These are phyloP conservation scores for Penicillium cinerascens DNA, from an alignment of 495 filamentous ascomycete species.

Conservation along the genomic window DNA sequence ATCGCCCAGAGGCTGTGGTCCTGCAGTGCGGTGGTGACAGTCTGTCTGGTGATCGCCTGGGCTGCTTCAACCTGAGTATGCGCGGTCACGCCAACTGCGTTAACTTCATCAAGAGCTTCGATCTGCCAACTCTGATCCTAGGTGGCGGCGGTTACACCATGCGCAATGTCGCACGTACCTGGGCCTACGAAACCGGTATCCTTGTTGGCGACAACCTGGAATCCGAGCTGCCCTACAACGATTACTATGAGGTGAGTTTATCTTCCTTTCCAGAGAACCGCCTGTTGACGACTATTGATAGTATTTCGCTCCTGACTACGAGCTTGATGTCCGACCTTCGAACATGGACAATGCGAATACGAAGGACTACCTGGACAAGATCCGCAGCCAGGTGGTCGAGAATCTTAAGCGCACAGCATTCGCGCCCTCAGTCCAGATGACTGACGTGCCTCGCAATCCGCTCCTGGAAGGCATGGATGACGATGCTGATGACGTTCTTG, in stretches of 20 bases:
- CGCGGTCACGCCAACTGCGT: conserved; percentile 96
- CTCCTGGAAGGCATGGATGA: conserved; percentile 65
- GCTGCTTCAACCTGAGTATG: conserved; percentile 99
- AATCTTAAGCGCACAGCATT: conserved; percentile 87
- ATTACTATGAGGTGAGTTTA: conserved; percentile 87
- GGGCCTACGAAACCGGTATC: conserved; percentile 93
- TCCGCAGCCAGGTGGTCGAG: conserved; percentile 85
- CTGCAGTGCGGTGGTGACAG: conserved; percentile 96
- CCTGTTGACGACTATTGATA: conserved; percentile 32
- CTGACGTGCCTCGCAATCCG: conserved; percentile 80
- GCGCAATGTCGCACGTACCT: conserved; percentile 95
- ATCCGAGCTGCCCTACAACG: conserved; percentile 87
- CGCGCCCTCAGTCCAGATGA: conserved; percentile 91
- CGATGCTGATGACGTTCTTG: conserved; percentile 82
- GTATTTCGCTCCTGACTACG: conserved; percentile 97
- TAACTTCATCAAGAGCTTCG: conserved; percentile 89
- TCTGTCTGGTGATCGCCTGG: conserved; percentile 88
- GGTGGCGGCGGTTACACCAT: conserved; percentile 98
- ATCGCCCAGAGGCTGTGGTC: conserved; percentile 89
- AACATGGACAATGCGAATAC: conserved; percentile 99
- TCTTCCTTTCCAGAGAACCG: not conserved
- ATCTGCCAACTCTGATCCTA: conserved; percentile 83
- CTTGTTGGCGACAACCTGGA: conserved; percentile 79
- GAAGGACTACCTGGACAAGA: conserved; percentile 91
- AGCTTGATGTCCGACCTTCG: conserved; percentile 88